Percentiles rank a stretch among this genome's conserved stretches.
phyloP scores from a whole-genome alignment of 2,329 filamentous ascomycete genomes.

The Graphiopsis chlorocephala region DNA sequence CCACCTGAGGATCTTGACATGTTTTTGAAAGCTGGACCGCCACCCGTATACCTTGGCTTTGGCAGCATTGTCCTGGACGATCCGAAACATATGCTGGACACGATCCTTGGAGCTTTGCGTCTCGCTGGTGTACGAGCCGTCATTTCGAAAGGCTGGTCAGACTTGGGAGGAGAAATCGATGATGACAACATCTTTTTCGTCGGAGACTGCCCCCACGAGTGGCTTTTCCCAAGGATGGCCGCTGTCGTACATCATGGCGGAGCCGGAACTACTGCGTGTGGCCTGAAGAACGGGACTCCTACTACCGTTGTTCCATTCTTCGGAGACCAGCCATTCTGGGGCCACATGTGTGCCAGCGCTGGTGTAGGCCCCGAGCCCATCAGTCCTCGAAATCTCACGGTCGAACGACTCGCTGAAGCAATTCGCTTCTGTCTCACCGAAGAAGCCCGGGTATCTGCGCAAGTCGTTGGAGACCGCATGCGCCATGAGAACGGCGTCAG shows the following conservation, averaged over 20 bases:
- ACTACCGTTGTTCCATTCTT: slow-evolving; percentile 57
- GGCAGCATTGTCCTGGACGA: slow-evolving; percentile 77
- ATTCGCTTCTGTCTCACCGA: slow-evolving; percentile 42
- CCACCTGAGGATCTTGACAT: slow-evolving; percentile 61
- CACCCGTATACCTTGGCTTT: slow-evolving; percentile 77
- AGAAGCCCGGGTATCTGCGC: slow-evolving; percentile 34
- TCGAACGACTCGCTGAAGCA: slow-evolving; percentile 40
- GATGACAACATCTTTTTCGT: slow-evolving; percentile 35
- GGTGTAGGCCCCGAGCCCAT: slow-evolving; percentile 67
- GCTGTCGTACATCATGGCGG: slow-evolving; percentile 57
- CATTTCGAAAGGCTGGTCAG: slow-evolving; percentile 50
- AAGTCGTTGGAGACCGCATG: slow-evolving; percentile 40
- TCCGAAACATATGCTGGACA: slow-evolving; percentile 63
- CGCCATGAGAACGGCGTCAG: slow-evolving; percentile 39
- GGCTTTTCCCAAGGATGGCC: slow-evolving; percentile 54
- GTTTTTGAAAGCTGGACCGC: slow-evolving; percentile 64
- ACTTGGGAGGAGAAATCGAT: slow-evolving; percentile 36
- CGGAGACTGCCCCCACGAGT: slow-evolving; percentile 54
- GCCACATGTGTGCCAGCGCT: slow-evolving; percentile 42
- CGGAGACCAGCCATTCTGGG: slow-evolving; percentile 56
- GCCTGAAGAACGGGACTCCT: slow-evolving; percentile 48
- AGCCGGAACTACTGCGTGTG: slow-evolving; percentile 55
- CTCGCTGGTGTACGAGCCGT: slow-evolving; percentile 44
- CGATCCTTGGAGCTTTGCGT: slow-evolving; percentile 68
- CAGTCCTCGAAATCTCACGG: slow-evolving; percentile 65